Evolutionary conservation across 2,329 filamentous ascomycete genomes (phyloP).

Genomic region (Diplodia mutila): DNA sequence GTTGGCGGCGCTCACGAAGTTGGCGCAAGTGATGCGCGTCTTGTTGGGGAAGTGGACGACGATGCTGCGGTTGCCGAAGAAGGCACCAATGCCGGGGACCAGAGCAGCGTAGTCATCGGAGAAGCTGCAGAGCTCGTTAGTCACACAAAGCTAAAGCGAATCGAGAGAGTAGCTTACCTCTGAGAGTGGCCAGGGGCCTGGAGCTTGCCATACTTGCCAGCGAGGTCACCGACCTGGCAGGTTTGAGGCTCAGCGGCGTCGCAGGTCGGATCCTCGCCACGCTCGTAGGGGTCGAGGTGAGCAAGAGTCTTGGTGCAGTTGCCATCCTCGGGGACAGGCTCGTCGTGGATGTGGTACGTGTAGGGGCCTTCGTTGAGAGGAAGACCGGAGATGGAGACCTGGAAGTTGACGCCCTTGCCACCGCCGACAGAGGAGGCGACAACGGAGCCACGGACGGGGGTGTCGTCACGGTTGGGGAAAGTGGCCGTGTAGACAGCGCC

Average conservation of each 20-base stretch:
- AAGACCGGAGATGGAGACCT: constrained; percentile 46
- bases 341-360: constrained; percentile 52
- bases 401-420: constrained; percentile 47
- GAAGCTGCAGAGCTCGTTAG: constrained; percentile 42
- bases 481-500: constrained; percentile 46
- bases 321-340: constrained; percentile 45
- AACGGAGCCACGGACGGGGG: constrained; percentile 41
- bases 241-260: constrained; percentile 41
- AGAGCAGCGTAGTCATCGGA: constrained; percentile 56
- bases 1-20: constrained; percentile 48
- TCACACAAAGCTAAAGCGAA: neutral
- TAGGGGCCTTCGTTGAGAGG: constrained; percentile 50
- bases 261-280: constrained; percentile 44
- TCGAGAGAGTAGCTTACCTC: constrained; percentile 32
- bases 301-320: constrained; percentile 49
- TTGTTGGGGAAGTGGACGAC: constrained; percentile 59
- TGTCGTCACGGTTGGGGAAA: constrained; percentile 40
- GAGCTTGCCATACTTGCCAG: constrained; percentile 51
- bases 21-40: constrained; percentile 60
- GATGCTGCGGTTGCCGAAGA: constrained; percentile 58
- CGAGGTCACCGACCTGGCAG: constrained; percentile 52
- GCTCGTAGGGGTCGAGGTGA: constrained; percentile 50
- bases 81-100: constrained; percentile 46
- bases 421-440: constrained; percentile 37
- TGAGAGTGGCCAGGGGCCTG: constrained; percentile 36